These are phyloP conservation scores for Lippia alba DNA, from an alignment of 305 asterid species.

Conservation along the genomic window DNA sequence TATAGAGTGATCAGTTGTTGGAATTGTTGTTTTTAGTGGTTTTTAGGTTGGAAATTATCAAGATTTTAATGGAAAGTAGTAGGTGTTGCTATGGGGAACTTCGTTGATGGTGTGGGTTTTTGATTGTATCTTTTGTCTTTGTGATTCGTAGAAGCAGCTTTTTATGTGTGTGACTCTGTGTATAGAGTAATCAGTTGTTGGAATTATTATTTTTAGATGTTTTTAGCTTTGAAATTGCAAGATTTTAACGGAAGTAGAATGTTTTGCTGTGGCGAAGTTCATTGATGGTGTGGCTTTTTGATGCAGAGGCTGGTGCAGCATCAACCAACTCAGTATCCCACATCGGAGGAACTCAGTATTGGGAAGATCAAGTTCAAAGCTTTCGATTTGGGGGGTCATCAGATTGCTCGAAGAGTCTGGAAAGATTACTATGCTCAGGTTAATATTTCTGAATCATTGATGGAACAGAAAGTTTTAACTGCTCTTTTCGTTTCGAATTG, in stretches of 20 bases:
- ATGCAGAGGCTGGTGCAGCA: conserved; percentile 59
- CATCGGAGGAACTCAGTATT: conserved; percentile 61
- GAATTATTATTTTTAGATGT: neutral
- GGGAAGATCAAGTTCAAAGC: conserved; percentile 57
- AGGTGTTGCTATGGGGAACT: neutral
- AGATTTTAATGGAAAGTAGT: neutral
- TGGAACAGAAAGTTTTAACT: neutral
- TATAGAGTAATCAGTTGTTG: neutral
- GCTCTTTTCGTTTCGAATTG: neutral
- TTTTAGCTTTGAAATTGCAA: neutral
- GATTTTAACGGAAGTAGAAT: neutral
- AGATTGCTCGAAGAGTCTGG: conserved; percentile 64
- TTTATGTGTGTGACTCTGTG: too few species aligned
- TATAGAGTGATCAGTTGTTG: neutral
- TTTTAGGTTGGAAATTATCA: neutral
- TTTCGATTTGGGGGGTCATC: conserved; percentile 67
- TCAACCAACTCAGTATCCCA: conserved; percentile 61
- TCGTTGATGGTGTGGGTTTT: conserved; percentile 7
- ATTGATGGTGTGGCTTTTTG: conserved; percentile 15
- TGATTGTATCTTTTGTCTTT: conserved; percentile 8
- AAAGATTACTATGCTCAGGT: conserved; percentile 63
- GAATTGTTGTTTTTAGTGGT: neutral
- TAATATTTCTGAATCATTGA: neutral
- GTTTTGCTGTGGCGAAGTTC: neutral
- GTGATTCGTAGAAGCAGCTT: neutral